Evolutionary conservation across 345 rosid genomes (phyloP), one percentile per base, ranked within the genome.

Genomic region (Lepidium aucheri): DNA sequence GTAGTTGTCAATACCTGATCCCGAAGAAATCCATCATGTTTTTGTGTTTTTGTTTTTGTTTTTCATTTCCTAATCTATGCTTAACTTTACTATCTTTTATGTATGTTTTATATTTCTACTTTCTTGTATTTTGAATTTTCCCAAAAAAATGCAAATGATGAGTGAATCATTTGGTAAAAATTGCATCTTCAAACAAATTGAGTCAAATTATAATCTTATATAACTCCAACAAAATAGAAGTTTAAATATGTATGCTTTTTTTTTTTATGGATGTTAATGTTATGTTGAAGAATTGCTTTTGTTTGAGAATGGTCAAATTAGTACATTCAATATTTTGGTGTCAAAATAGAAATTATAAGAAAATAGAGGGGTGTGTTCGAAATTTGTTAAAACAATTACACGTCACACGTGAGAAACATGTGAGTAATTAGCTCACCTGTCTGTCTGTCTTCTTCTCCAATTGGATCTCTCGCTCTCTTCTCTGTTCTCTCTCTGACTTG

Each of bases 371-470:
- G 6, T 14, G 5, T 7, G 0, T 66, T 6, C 8, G 15, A 26
- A 68, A 68, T 4, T 16, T 24, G 0, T 5, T 41, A 26, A 15
- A 53, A 44, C 28, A 55, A 33, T 26, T 32, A 28, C 32, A 28
- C 32, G 7, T 28, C 3, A 56, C 63, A 34, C 2, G 53, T 16
- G 60, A 22, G 60, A 59, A 40, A 35, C 41, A 44, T n/a, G 53
- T 49, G 54, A 26, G 24, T 45, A 15, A 51, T 15, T 54, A 5
- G 8, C 7, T 59, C 57, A 46, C 26, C 50, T 44, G 49, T 54
- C 47, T 44, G 49, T 54, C 47, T 61, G 32, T 65, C 60, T 32
- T 53, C 22, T 35, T 73, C 61, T 43, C 67, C 63, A 53, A 63
- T 69, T 16, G 32, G 43, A 32, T 42, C 66, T 22, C 60, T 17